These are phyloP conservation scores for Cenococcum geophilum DNA, from an alignment of 495 filamentous ascomycete genomes.

Conservation along the genomic window DNA sequence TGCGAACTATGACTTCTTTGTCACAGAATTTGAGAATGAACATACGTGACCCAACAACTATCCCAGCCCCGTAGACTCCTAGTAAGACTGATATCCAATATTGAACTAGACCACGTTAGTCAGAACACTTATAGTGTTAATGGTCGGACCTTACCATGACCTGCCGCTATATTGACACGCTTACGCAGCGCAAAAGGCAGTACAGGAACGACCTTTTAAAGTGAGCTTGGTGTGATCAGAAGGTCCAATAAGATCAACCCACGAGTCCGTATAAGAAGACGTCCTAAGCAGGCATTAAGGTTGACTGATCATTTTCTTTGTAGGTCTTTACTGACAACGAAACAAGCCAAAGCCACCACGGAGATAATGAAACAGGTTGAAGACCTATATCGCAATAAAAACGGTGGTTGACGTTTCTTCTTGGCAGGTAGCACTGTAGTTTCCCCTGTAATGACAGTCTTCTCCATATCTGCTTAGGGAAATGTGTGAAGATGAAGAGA, in stretches of 20 bases:
- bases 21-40: not conserved
- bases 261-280: not conserved
- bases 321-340: constrained; percentile 1
- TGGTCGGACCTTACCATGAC: constrained; percentile 15
- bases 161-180: constrained; percentile 26
- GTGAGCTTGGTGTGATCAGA: not conserved
- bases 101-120: constrained; percentile 21
- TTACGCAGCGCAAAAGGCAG: constrained; percentile 29
- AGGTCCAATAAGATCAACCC: not conserved
- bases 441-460: too few relatives aligned
- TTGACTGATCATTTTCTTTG: not conserved
- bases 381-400: not conserved
- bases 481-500: too few relatives aligned
- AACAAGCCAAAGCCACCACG: not conserved
- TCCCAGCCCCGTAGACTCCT: constrained; percentile 25
- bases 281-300: not conserved
- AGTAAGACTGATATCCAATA: constrained; percentile 32
- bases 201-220: constrained; percentile 24
- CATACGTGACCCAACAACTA: constrained; percentile 30
- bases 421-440: too few relatives aligned
- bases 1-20: not conserved
- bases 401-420: not conserved
- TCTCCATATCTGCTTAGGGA: too few relatives aligned
- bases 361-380: not conserved
- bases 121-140: not conserved